Evolutionary conservation across 768 basidiomycete genomes (phyloP), one percentile per base, ranked within the genome.

Genomic region (Suillus decipiens): DNA sequence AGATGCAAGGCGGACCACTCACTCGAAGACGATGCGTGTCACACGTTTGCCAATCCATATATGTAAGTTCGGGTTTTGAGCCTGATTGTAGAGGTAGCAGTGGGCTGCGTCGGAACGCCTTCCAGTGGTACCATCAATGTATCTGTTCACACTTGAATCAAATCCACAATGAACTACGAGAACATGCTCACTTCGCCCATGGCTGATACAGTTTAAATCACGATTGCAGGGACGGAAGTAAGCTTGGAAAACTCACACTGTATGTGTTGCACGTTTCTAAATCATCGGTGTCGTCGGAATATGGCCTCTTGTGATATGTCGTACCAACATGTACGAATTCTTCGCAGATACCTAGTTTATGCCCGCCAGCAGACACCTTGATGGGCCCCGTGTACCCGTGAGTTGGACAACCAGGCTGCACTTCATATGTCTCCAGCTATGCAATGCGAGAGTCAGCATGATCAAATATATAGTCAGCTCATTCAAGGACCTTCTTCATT

Each of bases 71-170:
- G 73, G 69, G 64, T 81, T 79, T 50, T 73, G 68, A 5, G 74
- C 65, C 61, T 82, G 79, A 50, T 79, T 82, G 65, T 86, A 86
- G 53, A 86, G 72, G 57, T 80, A 85, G 66, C 78, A 67, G 63
- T 85, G 82, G 3, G 88, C 78, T 0, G 81, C 68, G 67, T 89
- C 87, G 0, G 86, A 87, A 24, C 88, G 82, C 50, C 66, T 77
- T 31, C 88, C 88, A 2, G 78, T 84, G 41, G 77, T 72, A 5
- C 67, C 72, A 63, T 84, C 79, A 33, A 89, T 79, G 72, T 84
- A 89, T 69, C 88, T 89, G 45, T 10, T 48, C 47, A 65, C 8
- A 17, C 42, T 42, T 33, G 17, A 45, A 15, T 12, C 1, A 34
- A 10, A 14, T 17, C n/a, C 34, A 54, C n/a, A n/a, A 14, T 10